phyloP scores from a whole-genome alignment of 495 filamentous ascomycete species.

The Pseudoneurospora amorphoporcata region DNA sequence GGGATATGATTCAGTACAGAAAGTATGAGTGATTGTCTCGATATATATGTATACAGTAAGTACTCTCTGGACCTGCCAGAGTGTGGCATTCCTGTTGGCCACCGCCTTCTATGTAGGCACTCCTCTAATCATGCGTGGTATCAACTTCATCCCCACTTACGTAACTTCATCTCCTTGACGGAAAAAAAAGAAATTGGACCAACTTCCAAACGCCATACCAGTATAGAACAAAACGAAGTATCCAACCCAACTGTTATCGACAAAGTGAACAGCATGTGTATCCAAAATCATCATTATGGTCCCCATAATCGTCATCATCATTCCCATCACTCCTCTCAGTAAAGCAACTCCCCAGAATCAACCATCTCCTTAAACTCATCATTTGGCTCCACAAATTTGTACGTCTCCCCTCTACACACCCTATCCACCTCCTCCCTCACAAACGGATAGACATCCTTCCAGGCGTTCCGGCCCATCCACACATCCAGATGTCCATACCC shows the following conservation, averaged over 20 bases:
- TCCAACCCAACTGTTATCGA: neutral
- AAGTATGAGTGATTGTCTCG: neutral
- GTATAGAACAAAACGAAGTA: neutral
- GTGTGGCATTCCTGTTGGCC: neutral
- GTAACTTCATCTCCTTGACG: neutral
- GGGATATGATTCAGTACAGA: too few relatives aligned
- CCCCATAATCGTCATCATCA: neutral
- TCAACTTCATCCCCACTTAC: neutral
- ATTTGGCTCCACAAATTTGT: constrained; percentile 29
- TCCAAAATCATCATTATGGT: neutral
- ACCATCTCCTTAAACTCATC: constrained; percentile 34
- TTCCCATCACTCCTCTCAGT: constrained; percentile 6
- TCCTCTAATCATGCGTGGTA: neutral
- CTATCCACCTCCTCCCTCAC: constrained; percentile 45
- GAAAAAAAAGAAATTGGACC: neutral
- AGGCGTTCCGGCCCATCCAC: constrained; percentile 54
- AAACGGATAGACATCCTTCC: constrained; percentile 52
- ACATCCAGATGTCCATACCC: constrained; percentile 60
- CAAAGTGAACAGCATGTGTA: neutral
- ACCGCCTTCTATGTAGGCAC: neutral
- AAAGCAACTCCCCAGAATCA: constrained; percentile 29
- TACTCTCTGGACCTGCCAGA: neutral
- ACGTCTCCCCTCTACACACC: constrained; percentile 30
- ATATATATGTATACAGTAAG: neutral
- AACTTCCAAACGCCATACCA: neutral